These are phyloP conservation scores for Dactylorhiza incarnata DNA, from an alignment of 106 monocot species.

Conservation along the genomic window DNA sequence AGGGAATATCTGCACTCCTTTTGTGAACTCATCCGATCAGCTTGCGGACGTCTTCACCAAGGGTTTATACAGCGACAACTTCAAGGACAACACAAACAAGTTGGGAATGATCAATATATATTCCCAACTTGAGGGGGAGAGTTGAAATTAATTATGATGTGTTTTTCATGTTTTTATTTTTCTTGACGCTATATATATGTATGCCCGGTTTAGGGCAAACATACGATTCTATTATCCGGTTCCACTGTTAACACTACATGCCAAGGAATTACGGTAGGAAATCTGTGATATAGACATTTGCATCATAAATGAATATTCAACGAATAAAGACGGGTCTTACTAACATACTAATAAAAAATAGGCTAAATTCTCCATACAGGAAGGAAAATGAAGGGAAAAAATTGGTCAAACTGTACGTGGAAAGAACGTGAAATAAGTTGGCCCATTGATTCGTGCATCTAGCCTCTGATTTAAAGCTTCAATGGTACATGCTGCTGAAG, in stretches of 20 bases:
- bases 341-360: neutral
- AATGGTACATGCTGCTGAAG: conserved; percentile 2
- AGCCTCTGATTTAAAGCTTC: conserved; percentile 24
- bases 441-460: conserved; percentile 25
- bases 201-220: too few species aligned
- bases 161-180: too few species aligned
- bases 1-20: too few species aligned
- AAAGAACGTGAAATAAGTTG: conserved; percentile 20
- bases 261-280: neutral
- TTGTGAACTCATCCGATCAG: too few species aligned
- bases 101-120: too few species aligned
- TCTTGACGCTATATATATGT: too few species aligned
- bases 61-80: too few species aligned
- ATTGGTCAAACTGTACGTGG: conserved; percentile 21
- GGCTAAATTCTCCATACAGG: neutral
- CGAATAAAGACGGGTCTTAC: neutral
- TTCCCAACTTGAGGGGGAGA: too few species aligned
- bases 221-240: too few species aligned
- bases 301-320: neutral
- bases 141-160: too few species aligned
- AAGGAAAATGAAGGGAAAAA: neutral
- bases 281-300: neutral
- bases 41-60: too few species aligned
- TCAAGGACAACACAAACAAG: too few species aligned
- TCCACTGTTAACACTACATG: neutral